Conservation (phyloP, 208 protist species). For the Acanthamoeba healyi region DNA sequence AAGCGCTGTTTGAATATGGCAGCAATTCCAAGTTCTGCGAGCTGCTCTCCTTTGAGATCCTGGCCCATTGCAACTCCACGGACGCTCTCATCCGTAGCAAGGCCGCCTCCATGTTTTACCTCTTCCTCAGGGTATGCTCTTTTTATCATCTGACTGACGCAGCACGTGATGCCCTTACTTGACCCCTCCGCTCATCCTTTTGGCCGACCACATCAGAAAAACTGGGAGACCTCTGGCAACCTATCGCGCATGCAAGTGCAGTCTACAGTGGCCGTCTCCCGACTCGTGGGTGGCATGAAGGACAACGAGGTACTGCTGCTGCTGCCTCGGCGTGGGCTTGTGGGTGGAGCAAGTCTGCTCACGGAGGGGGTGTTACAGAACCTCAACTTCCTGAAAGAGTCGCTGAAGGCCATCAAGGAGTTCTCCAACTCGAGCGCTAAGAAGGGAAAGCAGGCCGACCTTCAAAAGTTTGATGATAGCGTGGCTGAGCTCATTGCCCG, state of each 20-base stretch:
- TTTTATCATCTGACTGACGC: not conserved
- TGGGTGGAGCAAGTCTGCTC: not conserved
- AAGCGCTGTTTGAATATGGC: constrained; percentile 6
- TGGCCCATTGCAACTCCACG: constrained; percentile 8
- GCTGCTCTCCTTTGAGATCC: constrained; percentile 47
- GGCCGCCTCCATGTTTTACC: constrained; percentile 8
- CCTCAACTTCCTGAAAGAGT: not conserved
- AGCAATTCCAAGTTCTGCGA: constrained; percentile 52
- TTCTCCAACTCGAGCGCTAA: not conserved
- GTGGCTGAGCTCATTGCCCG: constrained; percentile 17
- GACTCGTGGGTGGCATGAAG: constrained; percentile 29
- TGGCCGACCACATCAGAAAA: not conserved
- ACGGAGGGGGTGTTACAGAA: not conserved
- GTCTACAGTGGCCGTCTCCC: constrained; percentile 13
- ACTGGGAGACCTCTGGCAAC: not conserved
- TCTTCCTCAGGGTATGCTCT: constrained; percentile 6
- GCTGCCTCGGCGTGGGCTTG: not conserved
- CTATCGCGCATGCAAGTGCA: constrained; percentile 27
- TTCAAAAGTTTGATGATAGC: not conserved
- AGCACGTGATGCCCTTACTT: not conserved
- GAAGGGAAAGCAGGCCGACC: not conserved
- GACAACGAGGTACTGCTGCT: not conserved
- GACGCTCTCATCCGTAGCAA: not conserved
- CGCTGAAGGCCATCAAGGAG: not conserved
- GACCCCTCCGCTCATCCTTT: not conserved